Base-by-base conservation (phyloP, 768 basidiomycete genomes). In the Russula abietina region DNA sequence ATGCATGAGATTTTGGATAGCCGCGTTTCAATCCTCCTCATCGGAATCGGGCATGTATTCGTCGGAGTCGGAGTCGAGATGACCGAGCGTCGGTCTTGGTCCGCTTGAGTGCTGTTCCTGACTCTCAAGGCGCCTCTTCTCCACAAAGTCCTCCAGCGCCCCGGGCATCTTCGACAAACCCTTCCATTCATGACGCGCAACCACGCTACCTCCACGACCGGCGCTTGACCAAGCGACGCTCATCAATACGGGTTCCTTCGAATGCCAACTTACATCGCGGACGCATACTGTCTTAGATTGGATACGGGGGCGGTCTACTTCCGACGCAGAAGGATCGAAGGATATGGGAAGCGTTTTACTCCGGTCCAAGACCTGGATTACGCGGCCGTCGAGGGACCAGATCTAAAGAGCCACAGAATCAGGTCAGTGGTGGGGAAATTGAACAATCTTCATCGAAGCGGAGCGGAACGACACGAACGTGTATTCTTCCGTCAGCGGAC, bases 141-240 rank as follows among this genome's bases (percentile, higher is more conserved):
- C 88, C 4, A 82, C 79, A 80, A 84, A 88, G 70, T 94, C 91
- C 69, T 93, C 87, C 52, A 97, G 70, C 6, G 75, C 75, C 43
- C 83, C 78, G 0, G 74, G 73, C 76, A 84, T 82, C 74, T 93
- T 95, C 1, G 82, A 81, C 59, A 95, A 75, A 7, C 95, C 94
- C 74, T 95, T 97, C 92, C 94, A 99, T 75, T 98, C 92, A 68
- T 99, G 97, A 67, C 89, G 81, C 6, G 95, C 96, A 26, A 99
- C 83, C 48, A 85, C 80, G 41, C 92, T 93, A 14, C 87, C 85
- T 22, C 80, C 81, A 36, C 79, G 75, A 32, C 77, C 76, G 32
- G 77, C 76, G 43, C 76, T 80, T 48, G 88, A 86, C 96, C 97
- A 98, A 3, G 85, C 93, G 7, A 90, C 91, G 65, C 89, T 93